These are phyloP conservation scores for Dictyostelium purpureum DNA, from an alignment of 78 protist genomes.

Conservation along the genomic window DNA sequence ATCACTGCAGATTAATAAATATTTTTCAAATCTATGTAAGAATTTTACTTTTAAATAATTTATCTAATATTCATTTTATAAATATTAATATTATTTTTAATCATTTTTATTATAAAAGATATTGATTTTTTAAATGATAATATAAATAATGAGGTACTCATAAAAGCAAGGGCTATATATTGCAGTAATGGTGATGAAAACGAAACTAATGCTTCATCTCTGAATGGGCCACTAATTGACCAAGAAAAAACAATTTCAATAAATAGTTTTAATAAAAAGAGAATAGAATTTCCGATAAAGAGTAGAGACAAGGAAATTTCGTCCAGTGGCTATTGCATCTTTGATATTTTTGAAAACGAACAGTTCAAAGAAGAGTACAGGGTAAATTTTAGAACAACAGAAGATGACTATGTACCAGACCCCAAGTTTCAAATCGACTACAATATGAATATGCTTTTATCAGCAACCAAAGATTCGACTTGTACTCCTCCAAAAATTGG, in stretches of 20 bases:
- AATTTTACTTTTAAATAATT: not conserved
- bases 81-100: not conserved
- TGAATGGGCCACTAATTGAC: not conserved
- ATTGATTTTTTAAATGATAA: constrained; percentile 6
- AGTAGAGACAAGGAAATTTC: not conserved
- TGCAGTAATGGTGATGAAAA: not conserved
- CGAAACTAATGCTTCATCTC: not conserved
- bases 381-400: not conserved
- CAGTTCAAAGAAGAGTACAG: not conserved
- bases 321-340: not conserved
- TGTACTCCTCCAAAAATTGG: not conserved
- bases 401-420: not conserved
- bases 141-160: not conserved
- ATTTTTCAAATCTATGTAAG: not conserved
- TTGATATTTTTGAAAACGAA: not conserved
- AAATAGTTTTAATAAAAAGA: not conserved
- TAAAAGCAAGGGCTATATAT: not conserved
- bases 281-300: not conserved
- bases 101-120: not conserved
- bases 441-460: too few relatives aligned
- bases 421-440: not conserved
- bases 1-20: not conserved
- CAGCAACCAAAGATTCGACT: not conserved
- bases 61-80: not conserved
- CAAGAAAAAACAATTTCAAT: not conserved